Percentiles rank a stretch among this genome's conserved stretches.
These are phyloP conservation scores for Candida freyschussii DNA, from an alignment of 1,139 yeast species.

Conservation along the genomic window DNA sequence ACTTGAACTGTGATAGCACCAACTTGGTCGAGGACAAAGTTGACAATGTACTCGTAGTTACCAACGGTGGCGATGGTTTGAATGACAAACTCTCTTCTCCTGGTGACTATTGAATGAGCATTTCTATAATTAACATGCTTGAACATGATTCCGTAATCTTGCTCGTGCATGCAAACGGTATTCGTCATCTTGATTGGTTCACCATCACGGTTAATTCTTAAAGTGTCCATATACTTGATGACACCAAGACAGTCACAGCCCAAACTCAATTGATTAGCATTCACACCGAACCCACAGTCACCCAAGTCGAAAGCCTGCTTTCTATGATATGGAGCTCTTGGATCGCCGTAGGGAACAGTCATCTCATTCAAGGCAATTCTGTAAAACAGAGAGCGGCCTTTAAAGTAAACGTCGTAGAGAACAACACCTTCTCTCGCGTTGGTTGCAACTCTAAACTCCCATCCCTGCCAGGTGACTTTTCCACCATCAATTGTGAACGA, in stretches of 20 bases:
- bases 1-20: conserved; percentile 81
- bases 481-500: conserved; percentile 62
- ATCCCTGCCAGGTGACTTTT: conserved; percentile 80
- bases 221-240: conserved; percentile 72
- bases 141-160: conserved; percentile 75
- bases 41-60: conserved; percentile 80
- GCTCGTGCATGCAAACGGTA: conserved; percentile 87
- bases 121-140: conserved; percentile 87
- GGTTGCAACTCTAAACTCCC: conserved; percentile 77
- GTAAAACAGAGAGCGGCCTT: conserved; percentile 78
- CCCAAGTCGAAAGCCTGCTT: conserved; percentile 92
- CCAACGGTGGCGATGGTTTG: conserved; percentile 90
- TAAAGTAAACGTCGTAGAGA: conserved; percentile 69
- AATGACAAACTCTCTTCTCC: conserved; percentile 80
- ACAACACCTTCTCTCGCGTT: conserved; percentile 84
- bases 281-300: conserved; percentile 83
- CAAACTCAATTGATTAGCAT: conserved; percentile 66
- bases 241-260: conserved; percentile 92
- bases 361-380: conserved; percentile 77
- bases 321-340: conserved; percentile 85
- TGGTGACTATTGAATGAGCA: conserved; percentile 65
- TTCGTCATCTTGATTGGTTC: conserved; percentile 62
- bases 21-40: conserved; percentile 74
- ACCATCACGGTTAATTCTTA: conserved; percentile 57
- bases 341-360: conserved; percentile 93